A percentile compares a stretch with the other conserved stretches of the same genome.
These are phyloP conservation scores for Pseudozyma sp. DNA, from an alignment of 1,284 basidiomycete genomes.

Conservation along the genomic window DNA sequence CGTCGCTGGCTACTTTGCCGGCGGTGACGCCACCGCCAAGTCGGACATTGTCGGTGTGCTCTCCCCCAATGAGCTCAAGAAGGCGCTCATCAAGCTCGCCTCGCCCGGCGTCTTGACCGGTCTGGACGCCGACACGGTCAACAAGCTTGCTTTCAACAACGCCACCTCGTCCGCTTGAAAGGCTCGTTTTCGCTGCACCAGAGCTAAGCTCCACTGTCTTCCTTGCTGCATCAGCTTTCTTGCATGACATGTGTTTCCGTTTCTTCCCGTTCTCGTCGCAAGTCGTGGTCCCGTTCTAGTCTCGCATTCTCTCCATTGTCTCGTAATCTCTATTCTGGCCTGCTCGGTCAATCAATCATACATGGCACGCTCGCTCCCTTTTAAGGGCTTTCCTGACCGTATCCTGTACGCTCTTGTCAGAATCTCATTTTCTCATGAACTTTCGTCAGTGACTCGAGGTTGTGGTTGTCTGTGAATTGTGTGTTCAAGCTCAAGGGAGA, in stretches of 20 bases:
- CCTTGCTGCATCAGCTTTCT: conserved; percentile 16
- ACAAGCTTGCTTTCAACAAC: conserved; percentile 68
- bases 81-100: conserved; percentile 77
- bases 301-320: conserved; percentile 6
- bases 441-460: too few relatives aligned
- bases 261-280: conserved; percentile 11
- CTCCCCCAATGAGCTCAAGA: conserved; percentile 78
- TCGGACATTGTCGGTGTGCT: conserved; percentile 70
- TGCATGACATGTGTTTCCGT: conserved; percentile 40
- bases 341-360: background rate
- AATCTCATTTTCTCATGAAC: background rate
- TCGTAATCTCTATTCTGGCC: conserved; percentile 5
- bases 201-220: conserved; percentile 35
- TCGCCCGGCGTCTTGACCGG: conserved; percentile 73
- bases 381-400: background rate
- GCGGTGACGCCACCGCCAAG: conserved; percentile 55
- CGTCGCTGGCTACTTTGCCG: conserved; percentile 53
- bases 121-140: conserved; percentile 62
- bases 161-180: conserved; percentile 52
- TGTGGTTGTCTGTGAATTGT: too few relatives aligned
- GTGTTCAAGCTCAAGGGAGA: too few relatives aligned
- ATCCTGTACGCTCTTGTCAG: conserved; percentile 1
- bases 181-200: background rate
- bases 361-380: background rate
- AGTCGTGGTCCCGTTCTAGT: conserved; percentile 4